Conservation (phyloP, 257 asterid species). For the Henckelia pumila region DNA sequence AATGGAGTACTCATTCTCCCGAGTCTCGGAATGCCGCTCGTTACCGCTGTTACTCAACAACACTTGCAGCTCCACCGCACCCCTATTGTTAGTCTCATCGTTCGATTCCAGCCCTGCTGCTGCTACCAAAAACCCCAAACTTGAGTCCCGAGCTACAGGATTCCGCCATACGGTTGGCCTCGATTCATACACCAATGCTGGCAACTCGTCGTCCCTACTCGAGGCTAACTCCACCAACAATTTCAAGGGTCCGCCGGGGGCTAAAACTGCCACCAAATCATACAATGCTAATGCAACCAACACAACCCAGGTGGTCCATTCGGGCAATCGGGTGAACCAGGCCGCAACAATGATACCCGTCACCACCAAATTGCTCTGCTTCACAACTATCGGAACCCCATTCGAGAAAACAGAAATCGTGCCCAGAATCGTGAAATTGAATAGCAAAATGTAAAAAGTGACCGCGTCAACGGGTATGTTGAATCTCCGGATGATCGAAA, state of each 20-base stretch:
- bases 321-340: slow-evolving; percentile 88
- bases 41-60: slow-evolving; percentile 30
- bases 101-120: slow-evolving; percentile 41
- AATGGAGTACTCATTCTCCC: slow-evolving; percentile 16
- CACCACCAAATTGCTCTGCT: slow-evolving; percentile 73
- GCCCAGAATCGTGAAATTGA: slow-evolving; percentile 70
- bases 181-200: slow-evolving; percentile 87
- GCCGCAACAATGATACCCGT: slow-evolving; percentile 89
- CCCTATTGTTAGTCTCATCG: slow-evolving; percentile 28
- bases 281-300: slow-evolving; percentile 85
- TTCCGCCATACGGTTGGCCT: slow-evolving; percentile 58
- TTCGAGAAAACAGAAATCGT: slow-evolving; percentile 70
- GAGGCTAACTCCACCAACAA: slow-evolving; percentile 90
- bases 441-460: slow-evolving; percentile 54
- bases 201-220: slow-evolving; percentile 76
- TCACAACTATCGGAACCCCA: slow-evolving; percentile 73
- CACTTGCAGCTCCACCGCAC: slow-evolving; percentile 51
- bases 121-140: slow-evolving; percentile 52
- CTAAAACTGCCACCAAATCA: slow-evolving; percentile 84
- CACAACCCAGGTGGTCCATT: slow-evolving; percentile 95
- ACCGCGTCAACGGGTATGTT: slow-evolving; percentile 68
- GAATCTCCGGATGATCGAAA: slow-evolving; percentile 64
- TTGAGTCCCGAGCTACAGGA: slow-evolving; percentile 39
- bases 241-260: slow-evolving; percentile 95
- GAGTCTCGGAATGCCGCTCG: slow-evolving; percentile 20